Evolutionary conservation across 202 grass and related monocot species (phyloP).

Genomic region (Digitaria exilis): DNA sequence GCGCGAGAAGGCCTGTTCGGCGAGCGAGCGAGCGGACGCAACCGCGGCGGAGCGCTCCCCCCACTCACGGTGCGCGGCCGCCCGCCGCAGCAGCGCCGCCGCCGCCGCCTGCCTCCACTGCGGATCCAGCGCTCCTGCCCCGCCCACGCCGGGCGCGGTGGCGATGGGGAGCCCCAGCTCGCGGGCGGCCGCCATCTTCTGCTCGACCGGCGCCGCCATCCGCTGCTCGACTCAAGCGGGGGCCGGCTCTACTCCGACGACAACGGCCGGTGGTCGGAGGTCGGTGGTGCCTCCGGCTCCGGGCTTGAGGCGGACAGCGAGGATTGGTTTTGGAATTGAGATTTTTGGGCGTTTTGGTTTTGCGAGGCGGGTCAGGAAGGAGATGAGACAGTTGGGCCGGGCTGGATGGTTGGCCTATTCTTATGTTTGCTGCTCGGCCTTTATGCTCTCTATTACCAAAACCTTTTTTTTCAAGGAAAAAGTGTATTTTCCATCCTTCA

Average conservation of each 20-base stretch:
- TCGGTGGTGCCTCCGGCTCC: not conserved
- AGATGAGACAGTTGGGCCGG: not conserved
- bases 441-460: no score
- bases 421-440: no score
- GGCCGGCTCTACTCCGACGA: not conserved
- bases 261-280: no score
- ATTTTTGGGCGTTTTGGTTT: not conserved
- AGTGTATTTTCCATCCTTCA: no score
- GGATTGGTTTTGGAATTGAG: no score
- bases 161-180: not conserved
- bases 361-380: no score
- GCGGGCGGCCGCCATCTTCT: conserved; percentile 15
- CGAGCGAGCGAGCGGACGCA: not conserved
- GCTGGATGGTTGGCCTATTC: no score
- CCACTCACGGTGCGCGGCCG: not conserved
- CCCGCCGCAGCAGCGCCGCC: not conserved
- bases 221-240: not conserved
- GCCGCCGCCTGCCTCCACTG: not conserved
- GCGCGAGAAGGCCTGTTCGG: not conserved
- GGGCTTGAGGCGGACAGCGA: not conserved
- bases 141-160: not conserved
- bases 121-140: not conserved
- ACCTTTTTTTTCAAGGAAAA: no score
- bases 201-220: conserved; percentile 1
- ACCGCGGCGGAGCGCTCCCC: not conserved